Evolutionary conservation across 148 eudicot genomes (phyloP).

Genomic region (Camellia sinensis): DNA sequence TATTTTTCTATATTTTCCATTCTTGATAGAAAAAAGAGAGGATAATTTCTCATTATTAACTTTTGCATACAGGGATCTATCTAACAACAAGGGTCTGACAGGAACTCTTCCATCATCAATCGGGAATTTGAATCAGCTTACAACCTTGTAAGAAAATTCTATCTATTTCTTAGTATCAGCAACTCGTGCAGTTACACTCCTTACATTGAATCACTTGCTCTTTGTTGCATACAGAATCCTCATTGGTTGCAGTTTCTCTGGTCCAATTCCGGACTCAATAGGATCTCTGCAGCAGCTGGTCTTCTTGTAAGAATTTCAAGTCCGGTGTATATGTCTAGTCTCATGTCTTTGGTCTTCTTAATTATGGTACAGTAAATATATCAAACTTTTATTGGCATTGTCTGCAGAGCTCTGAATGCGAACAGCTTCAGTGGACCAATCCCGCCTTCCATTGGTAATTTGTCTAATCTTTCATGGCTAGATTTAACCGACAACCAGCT

Average conservation of each 20-base stretch:
- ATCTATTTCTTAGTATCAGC: not conserved
- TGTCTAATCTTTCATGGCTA: constrained; percentile 61
- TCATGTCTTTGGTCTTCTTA: not conserved
- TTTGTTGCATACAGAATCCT: constrained; percentile 49
- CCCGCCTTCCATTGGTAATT: constrained; percentile 68
- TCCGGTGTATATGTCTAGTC: not conserved
- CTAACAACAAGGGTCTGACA: constrained; percentile 65
- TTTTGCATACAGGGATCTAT: constrained; percentile 64
- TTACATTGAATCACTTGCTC: not conserved
- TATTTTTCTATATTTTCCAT: not conserved
- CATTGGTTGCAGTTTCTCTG: constrained; percentile 70
- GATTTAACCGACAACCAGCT: constrained; percentile 76
- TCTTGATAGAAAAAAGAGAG: not conserved
- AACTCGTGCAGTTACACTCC: not conserved
- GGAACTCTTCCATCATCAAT: constrained; percentile 69
- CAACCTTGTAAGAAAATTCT: constrained; percentile 51
- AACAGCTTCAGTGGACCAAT: constrained; percentile 66
- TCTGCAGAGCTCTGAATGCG: constrained; percentile 65
- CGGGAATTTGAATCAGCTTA: constrained; percentile 52
- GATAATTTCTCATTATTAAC: not conserved
- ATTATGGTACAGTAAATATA: not conserved
- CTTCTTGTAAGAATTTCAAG: constrained; percentile 52
- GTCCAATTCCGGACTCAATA: constrained; percentile 62
- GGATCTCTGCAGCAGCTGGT: constrained; percentile 25
- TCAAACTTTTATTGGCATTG: not conserved